Conservation (phyloP, 768 basidiomycete species). For the Hericium coralloides region DNA sequence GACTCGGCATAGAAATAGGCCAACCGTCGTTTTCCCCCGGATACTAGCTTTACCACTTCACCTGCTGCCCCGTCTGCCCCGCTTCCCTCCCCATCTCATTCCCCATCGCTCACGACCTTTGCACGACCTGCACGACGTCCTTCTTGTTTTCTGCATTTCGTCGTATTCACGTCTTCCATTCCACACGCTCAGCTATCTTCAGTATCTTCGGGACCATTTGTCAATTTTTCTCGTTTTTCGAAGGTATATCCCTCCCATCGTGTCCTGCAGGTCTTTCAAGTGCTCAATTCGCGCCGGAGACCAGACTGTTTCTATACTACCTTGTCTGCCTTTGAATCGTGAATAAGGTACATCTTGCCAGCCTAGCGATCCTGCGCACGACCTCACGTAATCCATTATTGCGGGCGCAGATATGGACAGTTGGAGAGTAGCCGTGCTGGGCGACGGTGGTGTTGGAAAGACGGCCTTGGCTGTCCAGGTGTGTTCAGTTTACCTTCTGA, state of each 20-base stretch:
- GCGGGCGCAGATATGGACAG: constrained; percentile 62
- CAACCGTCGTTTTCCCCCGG: neutral
- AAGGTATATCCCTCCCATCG: constrained; percentile 6
- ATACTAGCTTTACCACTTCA: constrained; percentile 11
- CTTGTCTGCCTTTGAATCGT: constrained; percentile 3
- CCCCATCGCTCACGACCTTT: constrained; percentile 24
- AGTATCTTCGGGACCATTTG: constrained; percentile 13
- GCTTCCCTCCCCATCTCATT: constrained; percentile 12
- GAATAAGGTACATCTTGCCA: constrained; percentile 6
- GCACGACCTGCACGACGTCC: constrained; percentile 64
- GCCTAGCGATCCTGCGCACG: neutral
- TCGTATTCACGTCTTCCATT: constrained; percentile 4
- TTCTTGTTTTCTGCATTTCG: constrained; percentile 15
- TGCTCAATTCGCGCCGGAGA: neutral
- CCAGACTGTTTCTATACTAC: constrained; percentile 1
- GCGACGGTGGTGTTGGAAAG: constrained; percentile 97
- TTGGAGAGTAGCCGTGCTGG: constrained; percentile 93
- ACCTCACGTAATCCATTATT: constrained; percentile 4
- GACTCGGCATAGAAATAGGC: neutral
- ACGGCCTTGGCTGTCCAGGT: constrained; percentile 95
- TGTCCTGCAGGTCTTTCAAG: neutral
- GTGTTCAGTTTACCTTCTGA: constrained; percentile 21
- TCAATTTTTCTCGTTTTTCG: constrained; percentile 2
- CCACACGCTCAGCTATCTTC: constrained; percentile 6
- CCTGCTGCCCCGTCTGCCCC: constrained; percentile 17